Evolutionary conservation across 1,139 yeast species (phyloP).

Genomic region (Scheffersomyces stambukii): DNA sequence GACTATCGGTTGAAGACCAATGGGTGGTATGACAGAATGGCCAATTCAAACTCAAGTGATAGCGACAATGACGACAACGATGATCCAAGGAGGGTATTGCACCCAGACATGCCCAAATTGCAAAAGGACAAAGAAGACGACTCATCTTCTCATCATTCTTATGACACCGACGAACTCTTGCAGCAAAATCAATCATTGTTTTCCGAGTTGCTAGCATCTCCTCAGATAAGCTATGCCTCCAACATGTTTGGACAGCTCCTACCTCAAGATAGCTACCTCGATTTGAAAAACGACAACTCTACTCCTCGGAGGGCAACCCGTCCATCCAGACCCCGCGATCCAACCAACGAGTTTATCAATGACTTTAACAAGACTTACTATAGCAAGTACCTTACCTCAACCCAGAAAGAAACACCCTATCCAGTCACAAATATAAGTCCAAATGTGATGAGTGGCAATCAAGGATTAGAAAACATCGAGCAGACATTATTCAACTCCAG

Average conservation of each 20-base stretch:
- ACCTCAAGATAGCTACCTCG: background rate
- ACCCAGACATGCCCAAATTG: background rate
- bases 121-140: background rate
- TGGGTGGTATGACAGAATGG: constrained; percentile 1
- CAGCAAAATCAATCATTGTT: constrained; percentile 29
- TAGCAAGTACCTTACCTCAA: constrained; percentile 13
- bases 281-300: too few species aligned
- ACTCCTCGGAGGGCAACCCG: background rate
- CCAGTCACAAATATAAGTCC: constrained; percentile 2
- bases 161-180: constrained; percentile 29
- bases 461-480: too few species aligned
- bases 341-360: constrained; percentile 8
- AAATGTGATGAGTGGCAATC: too few species aligned
- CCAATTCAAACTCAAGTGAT: background rate
- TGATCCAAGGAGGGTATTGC: background rate
- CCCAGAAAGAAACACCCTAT: background rate
- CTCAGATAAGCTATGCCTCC: constrained; percentile 30
- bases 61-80: constrained; percentile 6
- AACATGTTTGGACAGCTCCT: constrained; percentile 1
- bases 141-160: constrained; percentile 11
- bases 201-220: constrained; percentile 36
- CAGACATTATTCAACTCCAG: constrained; percentile 16
- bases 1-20: constrained; percentile 25
- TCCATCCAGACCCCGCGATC: background rate
- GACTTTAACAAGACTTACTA: constrained; percentile 19